Evolutionary conservation across 2,329 filamentous ascomycete species (phyloP), one percentile per base, ranked within the genome.

Genomic region (Cytospora leucostoma): DNA sequence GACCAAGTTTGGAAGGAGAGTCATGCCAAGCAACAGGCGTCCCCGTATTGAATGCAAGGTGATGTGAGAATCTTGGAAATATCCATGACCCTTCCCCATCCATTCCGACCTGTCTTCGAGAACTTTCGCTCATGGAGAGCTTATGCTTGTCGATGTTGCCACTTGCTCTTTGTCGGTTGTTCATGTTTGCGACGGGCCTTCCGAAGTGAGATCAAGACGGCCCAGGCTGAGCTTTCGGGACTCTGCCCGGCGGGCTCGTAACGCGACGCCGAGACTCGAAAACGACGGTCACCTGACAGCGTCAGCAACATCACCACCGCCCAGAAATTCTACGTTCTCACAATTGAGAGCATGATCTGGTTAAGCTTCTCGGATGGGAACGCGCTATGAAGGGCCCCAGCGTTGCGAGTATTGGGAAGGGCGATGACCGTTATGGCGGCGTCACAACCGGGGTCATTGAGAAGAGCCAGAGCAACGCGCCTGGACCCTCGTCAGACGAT

Each of bases 321-420:
- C 7, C 4, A 17, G 35, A 17, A 12, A 19, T 40, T 4, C 19
- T 17, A 13, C 35, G 38, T 56, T 21, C 35, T 13, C 32, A 27
- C 38, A 27, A 50, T 15, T 49, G 50, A 55, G 58, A 49, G 54
- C 49, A 65, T 65, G 64, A 64, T 40, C 51, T 50, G 47, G 54
- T 33, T 50, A 55, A 56, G 11, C 19, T 12, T 33, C 33, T 12
- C 7, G 38, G 17, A 7, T 17, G 19, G 21, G 19, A 57, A 57
- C 57, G 47, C 61, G 64, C 54, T 54, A 65, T 65, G 64, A 62
- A 50, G 59, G 61, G 50, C 57, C 19, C 60, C 57, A 52, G 54
- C 54, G 44, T 53, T 50, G 38, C 49, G 40, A 53, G 54, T 15
- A n/a, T 15, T 47, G 33, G 44, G 27, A 49, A 62, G 37, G 49